A percentile compares a stretch with the other conserved stretches of the same genome.
phyloP scores from a whole-genome alignment of 2,329 filamentous ascomycete species.

The Venturia carpophila region DNA sequence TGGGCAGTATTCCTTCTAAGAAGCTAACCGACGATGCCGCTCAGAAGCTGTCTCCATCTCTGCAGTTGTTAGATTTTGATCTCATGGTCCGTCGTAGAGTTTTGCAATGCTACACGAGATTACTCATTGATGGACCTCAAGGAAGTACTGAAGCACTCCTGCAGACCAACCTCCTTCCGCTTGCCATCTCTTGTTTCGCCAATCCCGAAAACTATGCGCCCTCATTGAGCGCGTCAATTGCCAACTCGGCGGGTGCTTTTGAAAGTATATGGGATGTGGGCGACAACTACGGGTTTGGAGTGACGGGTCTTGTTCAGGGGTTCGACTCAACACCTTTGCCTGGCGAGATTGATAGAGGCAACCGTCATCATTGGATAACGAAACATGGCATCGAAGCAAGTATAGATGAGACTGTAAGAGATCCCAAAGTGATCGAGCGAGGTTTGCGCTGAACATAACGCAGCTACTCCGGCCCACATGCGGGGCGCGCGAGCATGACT shows the following conservation, averaged over 20 bases:
- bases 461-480: conserved; percentile 57
- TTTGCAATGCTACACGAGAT: conserved; percentile 86
- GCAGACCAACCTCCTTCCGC: conserved; percentile 82
- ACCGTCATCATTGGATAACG: conserved; percentile 43
- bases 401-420: conserved; percentile 48
- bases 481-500: conserved; percentile 81
- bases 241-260: conserved; percentile 79
- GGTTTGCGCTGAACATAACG: background rate
- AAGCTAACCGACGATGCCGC: conserved; percentile 81
- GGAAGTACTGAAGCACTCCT: conserved; percentile 78
- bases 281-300: conserved; percentile 90
- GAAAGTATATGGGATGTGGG: conserved; percentile 92
- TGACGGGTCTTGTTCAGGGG: conserved; percentile 75
- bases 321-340: conserved; percentile 64
- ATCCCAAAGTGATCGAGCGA: background rate
- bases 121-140: conserved; percentile 79
- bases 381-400: conserved; percentile 54
- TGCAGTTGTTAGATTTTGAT: conserved; percentile 84
- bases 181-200: conserved; percentile 85
- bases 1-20: conserved; percentile 75
- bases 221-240: conserved; percentile 83
- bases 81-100: conserved; percentile 90
- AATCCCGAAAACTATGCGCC: conserved; percentile 84
- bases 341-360: conserved; percentile 44
- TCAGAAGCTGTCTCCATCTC: conserved; percentile 71